Base-by-base conservation (phyloP, 257 asterid genomes). In the Ilex aquifolium region DNA sequence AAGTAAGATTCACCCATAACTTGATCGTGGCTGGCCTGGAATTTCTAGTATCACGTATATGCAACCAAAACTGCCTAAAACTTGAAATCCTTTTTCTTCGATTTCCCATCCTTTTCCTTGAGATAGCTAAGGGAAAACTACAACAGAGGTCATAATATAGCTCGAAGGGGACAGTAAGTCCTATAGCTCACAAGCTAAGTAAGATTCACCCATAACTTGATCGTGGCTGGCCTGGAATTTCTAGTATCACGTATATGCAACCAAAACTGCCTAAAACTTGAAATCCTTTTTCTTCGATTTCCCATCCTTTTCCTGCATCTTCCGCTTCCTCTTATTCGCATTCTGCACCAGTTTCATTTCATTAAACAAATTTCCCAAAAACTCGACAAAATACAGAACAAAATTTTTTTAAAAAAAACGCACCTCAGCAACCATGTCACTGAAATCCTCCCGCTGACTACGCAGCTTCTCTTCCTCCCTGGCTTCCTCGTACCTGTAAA, bases 391-490 rank as follows among this genome's bases (percentile, higher is more conserved):
- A 49, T 2, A 56, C n/a, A 13, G 16, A 44, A 64, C 14, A 27
- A 17, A 36, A 4, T 0, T 8, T 36, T n/a, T n/a, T n/a, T n/a
- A n/a, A 8, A 4, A 21, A 17, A 10, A 53, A 58, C 16, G 49
- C 32, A 92, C 99, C 96, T 89, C 99, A 8, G 96, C 97, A 64
- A 92, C 99, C 97, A 92, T 85, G 78, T 92, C 99, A 67, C 97
- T 92, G 80, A 92, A 92, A 76, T 92, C 97, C 85, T 92, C 97
- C 31, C 83, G 76, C 78, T 92, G 95, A 49, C 76, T 87, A 5
- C 90, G 86, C 72, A 80, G 61, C 63, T 92, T 89, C 76, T 87
- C 99, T 81, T 92, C 97, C 74, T 92, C 99, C 79, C 99, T 82
- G 51, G 96, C 99, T 80, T 92, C 97, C 79, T 83, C 96, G 7